A percentile compares a stretch with the other conserved stretches of the same genome.
Evolutionary conservation across 1,284 basidiomycete genomes (phyloP).

Genomic region (Boletellus deceptivus): DNA sequence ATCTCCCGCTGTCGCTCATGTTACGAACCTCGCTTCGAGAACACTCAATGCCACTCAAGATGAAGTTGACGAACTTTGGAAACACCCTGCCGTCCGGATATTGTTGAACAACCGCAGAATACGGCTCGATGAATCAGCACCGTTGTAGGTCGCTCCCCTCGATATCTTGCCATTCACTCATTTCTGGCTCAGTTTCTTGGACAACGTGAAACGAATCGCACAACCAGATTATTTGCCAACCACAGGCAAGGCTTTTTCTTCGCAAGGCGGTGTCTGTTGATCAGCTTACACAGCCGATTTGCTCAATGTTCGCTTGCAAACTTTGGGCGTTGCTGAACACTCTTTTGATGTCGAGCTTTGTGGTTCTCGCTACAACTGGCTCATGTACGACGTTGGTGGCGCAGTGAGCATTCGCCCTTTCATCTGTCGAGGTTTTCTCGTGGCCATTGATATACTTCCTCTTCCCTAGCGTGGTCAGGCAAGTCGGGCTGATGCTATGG

Average conservation of each 20-base stretch:
- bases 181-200: conserved; percentile 56
- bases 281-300: conserved; percentile 56
- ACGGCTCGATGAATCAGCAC: conserved; percentile 70
- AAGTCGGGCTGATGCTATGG: conserved; percentile 22
- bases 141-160: conserved; percentile 51
- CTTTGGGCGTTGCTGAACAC: conserved; percentile 74
- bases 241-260: conserved; percentile 45
- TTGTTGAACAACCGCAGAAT: conserved; percentile 58
- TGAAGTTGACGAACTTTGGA: conserved; percentile 64
- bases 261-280: conserved; percentile 1
- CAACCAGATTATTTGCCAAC: conserved; percentile 67
- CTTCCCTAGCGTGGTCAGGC: conserved; percentile 51
- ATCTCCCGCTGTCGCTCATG: conserved; percentile 38
- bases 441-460: conserved; percentile 7
- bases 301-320: conserved; percentile 73
- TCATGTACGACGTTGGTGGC: conserved; percentile 78
- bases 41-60: conserved; percentile 47
- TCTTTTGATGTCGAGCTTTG: conserved; percentile 64
- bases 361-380: conserved; percentile 64
- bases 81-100: conserved; percentile 59
- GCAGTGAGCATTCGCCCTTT: conserved; percentile 48
- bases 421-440: neutral
- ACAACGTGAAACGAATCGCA: conserved; percentile 61
- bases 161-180: conserved; percentile 7
- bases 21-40: conserved; percentile 54